Conservation (phyloP, 352 stramenopile genomes). For the Plasmopara muralis region DNA sequence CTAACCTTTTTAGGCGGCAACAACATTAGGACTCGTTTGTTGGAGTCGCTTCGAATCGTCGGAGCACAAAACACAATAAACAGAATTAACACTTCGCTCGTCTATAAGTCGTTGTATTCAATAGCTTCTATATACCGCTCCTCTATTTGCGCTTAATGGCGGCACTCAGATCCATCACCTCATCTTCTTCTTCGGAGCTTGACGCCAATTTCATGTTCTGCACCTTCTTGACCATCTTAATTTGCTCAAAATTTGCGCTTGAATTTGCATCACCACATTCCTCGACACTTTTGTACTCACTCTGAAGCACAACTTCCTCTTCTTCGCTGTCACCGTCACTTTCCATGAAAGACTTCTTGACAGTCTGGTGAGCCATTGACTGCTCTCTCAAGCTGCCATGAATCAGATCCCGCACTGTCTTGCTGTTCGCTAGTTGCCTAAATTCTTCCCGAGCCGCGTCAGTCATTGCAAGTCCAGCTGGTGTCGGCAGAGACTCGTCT, state of each 20-base stretch:
- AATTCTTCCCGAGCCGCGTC: slow-evolving; percentile 47
- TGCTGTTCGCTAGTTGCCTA: slow-evolving; percentile 45
- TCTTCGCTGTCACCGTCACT: slow-evolving; percentile 69
- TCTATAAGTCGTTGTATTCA: slow-evolving; percentile 18
- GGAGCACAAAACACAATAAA: slow-evolving; percentile 13
- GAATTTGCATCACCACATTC: slow-evolving; percentile 14
- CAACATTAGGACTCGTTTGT: slow-evolving; percentile 9
- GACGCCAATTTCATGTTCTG: slow-evolving; percentile 33
- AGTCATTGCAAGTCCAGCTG: slow-evolving; percentile 21
- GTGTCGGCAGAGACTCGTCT: slow-evolving; percentile 8
- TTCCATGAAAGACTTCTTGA: slow-evolving; percentile 20
- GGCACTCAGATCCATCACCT: slow-evolving; percentile 58
- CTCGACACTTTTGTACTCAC: slow-evolving; percentile 42
- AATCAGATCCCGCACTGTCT: slow-evolving; percentile 41
- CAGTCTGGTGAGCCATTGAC: slow-evolving; percentile 2
- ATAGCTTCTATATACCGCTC: slow-evolving; percentile 9
- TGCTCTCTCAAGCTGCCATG: slow-evolving; percentile 23
- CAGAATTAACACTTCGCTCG: slow-evolving; percentile 17
- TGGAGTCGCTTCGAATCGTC: slow-evolving; percentile 18
- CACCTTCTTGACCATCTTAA: slow-evolving; percentile 26
- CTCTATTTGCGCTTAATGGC: slow-evolving; percentile 68
- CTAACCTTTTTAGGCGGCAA: not conserved
- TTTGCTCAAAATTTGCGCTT: slow-evolving; percentile 11
- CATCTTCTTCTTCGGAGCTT: slow-evolving; percentile 44
- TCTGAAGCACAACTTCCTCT: slow-evolving; percentile 63